Conservation (phyloP, 495 filamentous ascomycete genomes). For the Penicillium malachiteum region DNA sequence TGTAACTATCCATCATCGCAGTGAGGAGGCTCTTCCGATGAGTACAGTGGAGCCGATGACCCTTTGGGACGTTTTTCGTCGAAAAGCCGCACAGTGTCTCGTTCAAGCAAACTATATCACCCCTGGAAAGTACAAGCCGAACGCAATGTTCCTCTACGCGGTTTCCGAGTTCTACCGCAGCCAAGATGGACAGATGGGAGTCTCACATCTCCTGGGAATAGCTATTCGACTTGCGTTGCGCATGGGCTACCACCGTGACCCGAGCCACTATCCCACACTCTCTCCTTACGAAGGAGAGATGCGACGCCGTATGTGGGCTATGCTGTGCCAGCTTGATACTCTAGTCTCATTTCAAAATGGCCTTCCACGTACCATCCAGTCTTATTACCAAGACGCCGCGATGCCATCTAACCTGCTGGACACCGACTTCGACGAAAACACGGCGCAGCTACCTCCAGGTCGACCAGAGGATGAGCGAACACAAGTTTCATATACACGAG, state of each 20-base stretch:
- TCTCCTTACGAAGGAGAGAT: conserved; percentile 45
- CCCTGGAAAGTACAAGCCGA: conserved; percentile 33
- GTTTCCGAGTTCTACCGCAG: conserved; percentile 38
- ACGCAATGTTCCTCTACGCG: conserved; percentile 40
- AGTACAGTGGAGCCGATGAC: conserved; percentile 15
- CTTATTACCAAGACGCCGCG: conserved; percentile 43
- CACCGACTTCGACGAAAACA: conserved; percentile 41
- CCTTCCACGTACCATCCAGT: conserved; percentile 43
- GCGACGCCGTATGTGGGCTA: conserved; percentile 42
- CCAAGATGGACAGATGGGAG: conserved; percentile 35
- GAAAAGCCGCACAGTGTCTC: conserved; percentile 33
- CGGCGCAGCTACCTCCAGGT: conserved; percentile 33
- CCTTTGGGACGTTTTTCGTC: conserved; percentile 25
- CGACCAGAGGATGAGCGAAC: conserved; percentile 40
- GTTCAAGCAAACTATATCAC: conserved; percentile 34
- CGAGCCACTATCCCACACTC: conserved; percentile 36
- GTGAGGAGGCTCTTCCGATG: conserved; percentile 27
- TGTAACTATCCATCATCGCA: conserved; percentile 28
- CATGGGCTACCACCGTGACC: conserved; percentile 49
- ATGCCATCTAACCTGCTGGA: conserved; percentile 44
- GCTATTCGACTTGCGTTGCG: conserved; percentile 42
- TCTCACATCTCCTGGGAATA: conserved; percentile 39
- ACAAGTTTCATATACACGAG: conserved; percentile 32
- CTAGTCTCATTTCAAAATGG: conserved; percentile 48
- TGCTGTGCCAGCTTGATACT: conserved; percentile 40